Base-by-base conservation (phyloP, 371 early-diverging fungal species). In the Mucor mucedo region DNA sequence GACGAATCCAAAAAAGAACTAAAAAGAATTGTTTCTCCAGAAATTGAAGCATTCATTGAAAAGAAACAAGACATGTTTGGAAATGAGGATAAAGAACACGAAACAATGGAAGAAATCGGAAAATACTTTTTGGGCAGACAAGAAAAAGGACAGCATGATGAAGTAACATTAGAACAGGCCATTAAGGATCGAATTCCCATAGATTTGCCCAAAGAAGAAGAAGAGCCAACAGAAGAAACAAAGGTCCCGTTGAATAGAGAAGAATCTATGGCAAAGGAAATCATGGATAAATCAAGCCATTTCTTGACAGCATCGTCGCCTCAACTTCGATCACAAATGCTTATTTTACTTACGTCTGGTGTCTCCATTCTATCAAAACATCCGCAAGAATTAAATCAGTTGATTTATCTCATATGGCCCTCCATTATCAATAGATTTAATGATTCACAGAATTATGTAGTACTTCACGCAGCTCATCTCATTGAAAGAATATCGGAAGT, bases 321-420 rank as follows among this genome's bases (percentile, higher is more conserved):
- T 2, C 78, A 75, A 14, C 60, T 88, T 10, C 81, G 87, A 45
- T 60, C 73, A 2, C 76, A 78, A 9, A 73, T 80, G 21, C 69
- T 90, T 5, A 55, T 67, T 5, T 52, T 87, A 7, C 57, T 84
- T 4, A 52, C 70, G 9, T 65, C 71, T 10, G 77, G 82, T 21
- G 60, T 78, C 3, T 65, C 70, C 5, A 65, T 84, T 4, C 54
- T 87, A 8, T 39, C 68, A 1, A 42, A 54, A 1, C 65, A 71
- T 4, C 52, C 79, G 2, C 54, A 62, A 1, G 75, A 84, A 21
- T 54, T 87, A 7, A 77, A 82, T 55, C 79, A 83, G 4, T 58
- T 84, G 4, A 65, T 88, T 3, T 81, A 88, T 65, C 52, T 45
- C 8, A 52, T 85, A 11, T 90, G 91, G 91, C 80, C 84, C 0